Base-by-base conservation (phyloP, 768 basidiomycete genomes). In the Termitomyces sp. region DNA sequence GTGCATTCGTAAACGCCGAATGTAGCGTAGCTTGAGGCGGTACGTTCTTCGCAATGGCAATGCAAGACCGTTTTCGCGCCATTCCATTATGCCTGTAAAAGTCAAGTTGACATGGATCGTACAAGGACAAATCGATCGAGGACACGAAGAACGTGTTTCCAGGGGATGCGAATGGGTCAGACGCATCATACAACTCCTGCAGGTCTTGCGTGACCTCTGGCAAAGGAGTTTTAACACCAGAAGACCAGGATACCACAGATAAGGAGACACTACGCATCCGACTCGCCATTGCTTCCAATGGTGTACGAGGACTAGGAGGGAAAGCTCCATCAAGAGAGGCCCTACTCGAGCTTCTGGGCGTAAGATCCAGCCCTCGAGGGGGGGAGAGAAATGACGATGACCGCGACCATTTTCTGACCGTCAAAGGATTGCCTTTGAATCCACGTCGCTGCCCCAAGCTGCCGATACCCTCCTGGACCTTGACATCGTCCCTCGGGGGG, bases 371-470 rank as follows among this genome's bases (percentile, higher is more conserved):
- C 16, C 58, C 58, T 47, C 26, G 60, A 20, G 58, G 66, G 47
- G 63, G 62, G 30, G 63, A 67, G 46, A 66, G 64, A 47, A 69
- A 66, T 9, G 61, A 56, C 44, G 59, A 53, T 13, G 61, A 66
- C 3, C 38, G 58, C 40, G 53, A 54, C 55, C 64, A 36, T 30
- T 38, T 30, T 57, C 59, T 43, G 44, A 58, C 56, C 28, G 51
- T 54, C 18, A 70, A 66, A 16, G 70, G 58, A 13, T 58, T 65
- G 26, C 71, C 71, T 54, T 68, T 71, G 59, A 72, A 70, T 14
- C 71, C 71, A 47, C 71, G 63, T 13, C 71, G 66, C 61, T 64
- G 64, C 7, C 68, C 71, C 12, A 72, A 67, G 24, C 63, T 64
- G 5, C 65, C 68, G 12, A 66, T 66, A 36, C 61, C 57, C 3